These are phyloP conservation scores for Ustilaginoidea virens DNA, from an alignment of 2,329 filamentous ascomycete species.

Conservation along the genomic window DNA sequence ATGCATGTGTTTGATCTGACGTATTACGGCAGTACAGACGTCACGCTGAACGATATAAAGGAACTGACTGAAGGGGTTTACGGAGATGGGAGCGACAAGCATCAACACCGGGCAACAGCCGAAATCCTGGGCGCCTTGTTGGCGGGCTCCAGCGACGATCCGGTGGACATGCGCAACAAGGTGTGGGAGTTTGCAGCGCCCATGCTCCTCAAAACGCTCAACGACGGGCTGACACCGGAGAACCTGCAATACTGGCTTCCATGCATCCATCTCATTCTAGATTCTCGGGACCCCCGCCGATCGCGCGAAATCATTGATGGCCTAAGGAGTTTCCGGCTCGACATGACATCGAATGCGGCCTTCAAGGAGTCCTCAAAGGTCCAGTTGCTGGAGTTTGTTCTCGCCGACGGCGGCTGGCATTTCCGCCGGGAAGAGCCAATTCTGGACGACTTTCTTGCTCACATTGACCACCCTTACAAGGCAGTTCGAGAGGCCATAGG, in stretches of 20 bases:
- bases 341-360: conserved; percentile 89
- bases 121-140: conserved; percentile 85
- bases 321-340: conserved; percentile 71
- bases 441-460: conserved; percentile 71
- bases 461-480: conserved; percentile 96
- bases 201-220: conserved; percentile 70
- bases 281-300: conserved; percentile 78
- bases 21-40: conserved; percentile 59
- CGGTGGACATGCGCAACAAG: conserved; percentile 53
- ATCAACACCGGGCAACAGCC: conserved; percentile 88
- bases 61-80: conserved; percentile 64
- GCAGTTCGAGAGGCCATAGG: conserved; percentile 92
- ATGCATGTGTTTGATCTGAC: conserved; percentile 85
- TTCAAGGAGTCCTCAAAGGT: conserved; percentile 99
- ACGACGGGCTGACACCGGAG: conserved; percentile 86
- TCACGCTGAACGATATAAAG: conserved; percentile 77
- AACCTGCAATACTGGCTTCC: conserved; percentile 92
- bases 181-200: conserved; percentile 88
- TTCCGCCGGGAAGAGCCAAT: conserved; percentile 85
- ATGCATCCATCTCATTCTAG: conserved; percentile 77
- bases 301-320: conserved; percentile 74
- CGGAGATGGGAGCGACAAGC: conserved; percentile 89
- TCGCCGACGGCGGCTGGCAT: conserved; percentile 87
- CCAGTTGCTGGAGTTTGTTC: conserved; percentile 72
- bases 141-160: conserved; percentile 64